Conservation (phyloP, 345 rosid species). For the Carallia pectinifolia region DNA sequence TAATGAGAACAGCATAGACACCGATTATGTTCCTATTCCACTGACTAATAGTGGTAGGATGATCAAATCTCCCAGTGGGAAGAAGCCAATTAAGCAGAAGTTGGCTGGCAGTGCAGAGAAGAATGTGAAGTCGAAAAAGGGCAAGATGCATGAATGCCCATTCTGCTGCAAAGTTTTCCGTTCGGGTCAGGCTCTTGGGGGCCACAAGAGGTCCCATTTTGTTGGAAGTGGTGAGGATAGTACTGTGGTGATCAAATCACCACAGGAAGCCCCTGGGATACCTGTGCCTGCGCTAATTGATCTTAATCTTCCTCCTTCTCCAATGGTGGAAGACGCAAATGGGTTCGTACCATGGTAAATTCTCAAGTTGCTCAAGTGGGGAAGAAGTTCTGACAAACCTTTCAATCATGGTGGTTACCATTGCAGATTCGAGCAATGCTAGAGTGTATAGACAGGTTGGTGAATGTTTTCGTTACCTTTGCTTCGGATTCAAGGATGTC, state of each 20-base stretch:
- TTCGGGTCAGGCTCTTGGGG: constrained; percentile 95
- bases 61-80: constrained; percentile 28
- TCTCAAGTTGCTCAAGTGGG: constrained; percentile 12
- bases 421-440: constrained; percentile 23
- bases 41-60: constrained; percentile 16
- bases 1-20: constrained; percentile 49
- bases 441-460: constrained; percentile 43
- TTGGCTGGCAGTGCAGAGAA: constrained; percentile 30
- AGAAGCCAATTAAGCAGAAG: constrained; percentile 23
- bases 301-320: constrained; percentile 94
- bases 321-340: constrained; percentile 49
- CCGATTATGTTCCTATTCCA: constrained; percentile 42
- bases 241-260: constrained; percentile 41
- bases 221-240: constrained; percentile 56
- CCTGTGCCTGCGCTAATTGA: constrained; percentile 53
- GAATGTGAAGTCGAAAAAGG: constrained; percentile 41
- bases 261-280: constrained; percentile 39
- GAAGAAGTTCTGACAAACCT: not conserved
- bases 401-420: constrained; percentile 19
- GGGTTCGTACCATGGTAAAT: constrained; percentile 40
- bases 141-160: constrained; percentile 78
- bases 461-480: constrained; percentile 24
- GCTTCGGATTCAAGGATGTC: constrained; percentile 38
- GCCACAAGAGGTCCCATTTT: constrained; percentile 97
- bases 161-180: constrained; percentile 80